Evolutionary conservation across 164 flowering plant genomes (phyloP).

Genomic region (Cinnamomum micranthum): DNA sequence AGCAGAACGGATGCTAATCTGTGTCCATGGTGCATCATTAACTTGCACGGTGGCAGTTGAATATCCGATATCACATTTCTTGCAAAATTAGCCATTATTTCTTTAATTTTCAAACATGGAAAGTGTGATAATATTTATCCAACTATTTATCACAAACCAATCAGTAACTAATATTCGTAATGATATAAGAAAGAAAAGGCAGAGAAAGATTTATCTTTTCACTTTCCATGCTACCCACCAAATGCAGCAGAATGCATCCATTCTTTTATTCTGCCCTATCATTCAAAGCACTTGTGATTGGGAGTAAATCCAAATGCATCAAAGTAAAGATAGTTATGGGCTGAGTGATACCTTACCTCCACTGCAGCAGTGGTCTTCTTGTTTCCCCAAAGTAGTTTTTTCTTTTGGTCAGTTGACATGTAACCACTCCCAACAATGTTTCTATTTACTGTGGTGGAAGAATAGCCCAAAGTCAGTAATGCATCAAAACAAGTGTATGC

Average conservation of each 20-base stretch:
- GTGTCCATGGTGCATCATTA: no score
- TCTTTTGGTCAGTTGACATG: conserved; percentile 90
- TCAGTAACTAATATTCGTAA: not conserved
- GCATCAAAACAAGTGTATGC: conserved; percentile 1
- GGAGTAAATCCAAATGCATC: not conserved
- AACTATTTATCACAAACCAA: not conserved
- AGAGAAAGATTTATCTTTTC: no score
- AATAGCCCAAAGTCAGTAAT: not conserved
- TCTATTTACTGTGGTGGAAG: conserved; percentile 39
- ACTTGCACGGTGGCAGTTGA: no score
- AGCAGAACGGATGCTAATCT: no score
- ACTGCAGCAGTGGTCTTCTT: conserved; percentile 64
- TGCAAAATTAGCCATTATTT: no score
- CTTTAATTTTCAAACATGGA: no score
- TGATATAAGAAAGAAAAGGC: not conserved
- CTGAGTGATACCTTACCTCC: conserved; percentile 48
- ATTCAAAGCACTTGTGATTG: not conserved
- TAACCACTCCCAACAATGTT: conserved; percentile 68
- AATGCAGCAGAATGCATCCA: no score
- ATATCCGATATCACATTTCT: no score
- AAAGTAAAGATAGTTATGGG: not conserved
- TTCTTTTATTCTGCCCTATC: no score
- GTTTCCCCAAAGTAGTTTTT: conserved; percentile 92
- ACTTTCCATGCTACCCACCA: no score
- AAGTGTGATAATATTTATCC: no score